Percentiles rank a stretch among this genome's conserved stretches.
These are phyloP conservation scores for Sugiyamaella mastotermitis DNA, from an alignment of 805 yeast species.

Conservation along the genomic window DNA sequence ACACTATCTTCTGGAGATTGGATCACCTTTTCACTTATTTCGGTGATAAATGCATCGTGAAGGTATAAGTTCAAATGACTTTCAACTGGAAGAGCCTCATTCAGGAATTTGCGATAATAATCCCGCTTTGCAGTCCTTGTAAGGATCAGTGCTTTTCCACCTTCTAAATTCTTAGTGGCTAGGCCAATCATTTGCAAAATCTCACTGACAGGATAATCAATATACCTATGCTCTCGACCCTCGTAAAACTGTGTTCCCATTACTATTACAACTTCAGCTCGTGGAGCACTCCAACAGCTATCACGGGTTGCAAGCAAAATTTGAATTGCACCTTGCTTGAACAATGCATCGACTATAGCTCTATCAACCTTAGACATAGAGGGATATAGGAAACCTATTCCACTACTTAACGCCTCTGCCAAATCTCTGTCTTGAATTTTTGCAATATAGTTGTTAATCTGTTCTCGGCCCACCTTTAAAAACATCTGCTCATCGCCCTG, in stretches of 20 bases:
- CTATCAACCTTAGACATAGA: conserved; percentile 54
- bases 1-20: conserved; percentile 74
- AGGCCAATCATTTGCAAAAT: conserved; percentile 29
- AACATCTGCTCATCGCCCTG: conserved; percentile 25
- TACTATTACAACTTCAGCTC: conserved; percentile 51
- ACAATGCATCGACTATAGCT: conserved; percentile 48
- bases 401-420: conserved; percentile 40
- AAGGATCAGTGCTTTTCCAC: conserved; percentile 45
- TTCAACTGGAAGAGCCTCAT: conserved; percentile 77
- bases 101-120: conserved; percentile 66
- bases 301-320: conserved; percentile 60
- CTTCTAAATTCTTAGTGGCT: conserved; percentile 10
- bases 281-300: conserved; percentile 43
- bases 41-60: conserved; percentile 66
- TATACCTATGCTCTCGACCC: conserved; percentile 63
- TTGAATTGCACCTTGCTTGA: conserved; percentile 43
- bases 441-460: conserved; percentile 37
- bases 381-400: conserved; percentile 59
- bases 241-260: conserved; percentile 69
- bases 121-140: conserved; percentile 50
- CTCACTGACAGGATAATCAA: conserved; percentile 62
- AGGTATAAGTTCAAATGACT: conserved; percentile 55
- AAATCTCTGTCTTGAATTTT: conserved; percentile 45
- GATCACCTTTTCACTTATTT: conserved; percentile 61
- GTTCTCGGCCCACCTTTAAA: conserved; percentile 36